These are phyloP conservation scores for Aspergillus ellipticus DNA, from an alignment of 495 filamentous ascomycete genomes.

Conservation along the genomic window DNA sequence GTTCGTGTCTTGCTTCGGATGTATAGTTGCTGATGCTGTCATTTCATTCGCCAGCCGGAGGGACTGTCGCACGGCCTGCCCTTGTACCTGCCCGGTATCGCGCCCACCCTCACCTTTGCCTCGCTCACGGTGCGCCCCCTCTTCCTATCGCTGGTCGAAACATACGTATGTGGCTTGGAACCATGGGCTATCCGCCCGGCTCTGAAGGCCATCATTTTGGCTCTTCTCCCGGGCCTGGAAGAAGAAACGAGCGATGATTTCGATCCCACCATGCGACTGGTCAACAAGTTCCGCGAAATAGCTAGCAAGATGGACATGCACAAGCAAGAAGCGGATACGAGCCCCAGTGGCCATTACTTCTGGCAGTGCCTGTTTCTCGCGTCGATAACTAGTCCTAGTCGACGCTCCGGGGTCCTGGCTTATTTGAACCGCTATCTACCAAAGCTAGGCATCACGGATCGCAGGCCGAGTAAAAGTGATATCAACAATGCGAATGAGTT, in stretches of 20 bases:
- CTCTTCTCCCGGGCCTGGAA: conserved; percentile 85
- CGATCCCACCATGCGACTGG: conserved; percentile 72
- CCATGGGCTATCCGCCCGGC: conserved; percentile 71
- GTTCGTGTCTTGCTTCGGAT: neutral
- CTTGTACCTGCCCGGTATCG: conserved; percentile 84
- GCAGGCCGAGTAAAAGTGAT: conserved; percentile 30
- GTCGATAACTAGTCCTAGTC: conserved; percentile 78
- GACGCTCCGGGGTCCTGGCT: conserved; percentile 81
- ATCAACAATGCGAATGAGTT: conserved; percentile 19
- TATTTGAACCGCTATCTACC: conserved; percentile 80
- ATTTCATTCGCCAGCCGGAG: conserved; percentile 45
- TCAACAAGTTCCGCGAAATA: conserved; percentile 72
- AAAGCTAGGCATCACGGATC: conserved; percentile 52
- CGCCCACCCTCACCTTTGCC: conserved; percentile 85
- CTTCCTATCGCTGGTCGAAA: conserved; percentile 80
- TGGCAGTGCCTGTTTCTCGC: conserved; percentile 98
- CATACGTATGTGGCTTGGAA: conserved; percentile 68
- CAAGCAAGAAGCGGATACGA: conserved; percentile 44
- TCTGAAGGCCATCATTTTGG: conserved; percentile 80
- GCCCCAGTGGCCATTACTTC: conserved; percentile 77
- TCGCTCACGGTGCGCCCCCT: conserved; percentile 82
- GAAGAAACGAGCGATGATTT: conserved; percentile 98
- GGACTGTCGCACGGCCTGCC: conserved; percentile 75
- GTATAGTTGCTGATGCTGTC: conserved; percentile 1
- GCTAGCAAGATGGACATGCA: conserved; percentile 50